Base-by-base conservation (phyloP, 768 basidiomycete species). In the Amanita phalloides region DNA sequence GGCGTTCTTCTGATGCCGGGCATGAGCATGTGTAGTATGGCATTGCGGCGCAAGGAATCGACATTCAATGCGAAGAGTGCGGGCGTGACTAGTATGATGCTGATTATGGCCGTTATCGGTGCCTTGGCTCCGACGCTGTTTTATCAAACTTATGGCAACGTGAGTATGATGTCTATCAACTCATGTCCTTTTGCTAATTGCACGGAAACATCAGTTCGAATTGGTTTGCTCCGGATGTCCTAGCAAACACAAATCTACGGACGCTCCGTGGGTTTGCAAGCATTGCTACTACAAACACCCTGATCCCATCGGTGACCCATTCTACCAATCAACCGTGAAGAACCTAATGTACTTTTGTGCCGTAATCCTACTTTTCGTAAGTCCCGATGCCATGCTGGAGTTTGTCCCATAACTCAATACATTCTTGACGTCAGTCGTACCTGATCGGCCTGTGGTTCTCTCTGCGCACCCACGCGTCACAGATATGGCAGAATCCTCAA, bases 31-130 rank as follows among this genome's bases (percentile, higher is more conserved):
- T 84, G 86, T 60, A 86, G 86, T 35, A 89, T 87, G 6, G 96
- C 96, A 0, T 57, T 96, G 53, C 75, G 81, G 61, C 74, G 86
- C 62, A 99, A 99, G 70, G 96, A 99, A 66, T 91, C 94, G 64
- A 90, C 83, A 58, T 99, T 99, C 74, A 99, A 99, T 61, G 96
- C 96, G n/a, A 97, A 91, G 72, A 92, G 89, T 61, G 96, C 96
- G 5, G 90, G 96, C 35, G 96, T 99, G 13, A 99, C 96, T 0
- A 96, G 93, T 64, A 96, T 96, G 73, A 95, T 99, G 90, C 67
- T 99, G 64, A 98, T 99, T 69, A 98, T 98, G 95, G 96, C 96
- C 10, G 90, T 99, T 64, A 95, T 99, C 55, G 96, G 96, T 10
- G 90, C 90, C 1, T 72, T 99, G 53, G 82, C 92, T 0, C 96